These are phyloP conservation scores for Corymbia citriodora DNA, from an alignment of 441 rosid genomes.

Conservation along the genomic window DNA sequence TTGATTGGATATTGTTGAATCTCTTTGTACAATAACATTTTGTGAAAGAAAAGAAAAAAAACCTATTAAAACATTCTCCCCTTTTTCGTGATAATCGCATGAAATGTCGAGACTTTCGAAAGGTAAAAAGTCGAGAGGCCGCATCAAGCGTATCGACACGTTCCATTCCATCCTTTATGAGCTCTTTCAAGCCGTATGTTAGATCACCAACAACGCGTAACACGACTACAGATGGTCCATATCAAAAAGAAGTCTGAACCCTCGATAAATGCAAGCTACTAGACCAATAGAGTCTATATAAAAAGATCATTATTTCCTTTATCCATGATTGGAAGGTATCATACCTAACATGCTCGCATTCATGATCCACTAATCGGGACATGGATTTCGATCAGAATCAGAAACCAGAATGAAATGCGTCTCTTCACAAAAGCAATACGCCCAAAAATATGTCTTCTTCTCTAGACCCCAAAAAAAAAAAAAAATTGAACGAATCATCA, in stretches of 20 bases:
- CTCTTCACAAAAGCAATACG: neutral
- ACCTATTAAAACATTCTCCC: no score
- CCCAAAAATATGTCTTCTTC: neutral
- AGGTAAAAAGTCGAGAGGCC: neutral
- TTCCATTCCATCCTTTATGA: neutral
- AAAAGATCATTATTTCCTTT: neutral
- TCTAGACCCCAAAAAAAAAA: neutral
- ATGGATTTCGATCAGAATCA: neutral
- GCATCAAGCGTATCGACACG: neutral
- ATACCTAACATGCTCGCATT: no score
- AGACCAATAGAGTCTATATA: neutral
- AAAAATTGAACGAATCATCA: rapidly evolving
- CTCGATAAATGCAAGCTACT: neutral
- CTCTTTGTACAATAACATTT: no score
- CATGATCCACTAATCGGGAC: neutral
- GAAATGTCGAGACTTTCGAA: neutral
- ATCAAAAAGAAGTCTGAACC: no score
- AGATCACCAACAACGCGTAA: neutral
- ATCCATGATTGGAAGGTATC: neutral
- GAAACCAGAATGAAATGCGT: neutral
- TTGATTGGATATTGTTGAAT: neutral
- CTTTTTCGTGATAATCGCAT: no score
- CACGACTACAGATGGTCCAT: neutral
- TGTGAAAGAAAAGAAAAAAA: neutral
- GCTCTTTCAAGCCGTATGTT: neutral